Evolutionary conservation across 768 basidiomycete genomes (phyloP).

Genomic region (Arthromyces matolae): DNA sequence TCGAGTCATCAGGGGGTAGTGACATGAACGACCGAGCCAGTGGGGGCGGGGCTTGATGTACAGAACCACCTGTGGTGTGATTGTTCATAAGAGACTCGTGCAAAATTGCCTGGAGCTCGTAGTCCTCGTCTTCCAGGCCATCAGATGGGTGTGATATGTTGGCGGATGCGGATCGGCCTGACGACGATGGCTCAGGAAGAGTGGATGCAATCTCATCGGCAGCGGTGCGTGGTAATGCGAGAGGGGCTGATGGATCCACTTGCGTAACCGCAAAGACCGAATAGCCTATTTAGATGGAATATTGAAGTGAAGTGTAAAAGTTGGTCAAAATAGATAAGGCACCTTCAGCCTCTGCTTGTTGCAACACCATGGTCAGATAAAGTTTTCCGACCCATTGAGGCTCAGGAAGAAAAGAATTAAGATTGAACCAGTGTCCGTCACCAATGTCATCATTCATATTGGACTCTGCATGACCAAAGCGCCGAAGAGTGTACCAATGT

Average conservation of each 20-base stretch:
- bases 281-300: constrained; percentile 55
- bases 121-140: constrained; percentile 78
- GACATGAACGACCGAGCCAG: constrained; percentile 25
- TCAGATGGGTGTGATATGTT: constrained; percentile 17
- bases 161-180: constrained; percentile 7
- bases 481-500: constrained; percentile 87
- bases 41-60: constrained; percentile 22
- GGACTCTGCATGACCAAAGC: constrained; percentile 61
- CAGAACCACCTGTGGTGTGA: constrained; percentile 2
- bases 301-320: neutral
- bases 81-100: constrained; percentile 66
- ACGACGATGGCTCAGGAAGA: constrained; percentile 45
- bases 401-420: constrained; percentile 66
- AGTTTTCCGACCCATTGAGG: constrained; percentile 84
- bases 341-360: constrained; percentile 87
- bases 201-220: constrained; percentile 70
- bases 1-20: constrained; percentile 11
- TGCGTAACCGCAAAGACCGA: constrained; percentile 77
- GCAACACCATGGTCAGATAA: constrained; percentile 81
- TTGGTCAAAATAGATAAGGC: constrained; percentile 6
- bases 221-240: constrained; percentile 59
- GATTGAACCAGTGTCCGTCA: constrained; percentile 46
- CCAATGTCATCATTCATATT: constrained; percentile 33
- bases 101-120: constrained; percentile 82
- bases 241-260: constrained; percentile 47